Percentiles rank a stretch among this genome's conserved stretches.
Conservation (phyloP, 495 filamentous ascomycete genomes). For the Trichocladium uniseriatum region DNA sequence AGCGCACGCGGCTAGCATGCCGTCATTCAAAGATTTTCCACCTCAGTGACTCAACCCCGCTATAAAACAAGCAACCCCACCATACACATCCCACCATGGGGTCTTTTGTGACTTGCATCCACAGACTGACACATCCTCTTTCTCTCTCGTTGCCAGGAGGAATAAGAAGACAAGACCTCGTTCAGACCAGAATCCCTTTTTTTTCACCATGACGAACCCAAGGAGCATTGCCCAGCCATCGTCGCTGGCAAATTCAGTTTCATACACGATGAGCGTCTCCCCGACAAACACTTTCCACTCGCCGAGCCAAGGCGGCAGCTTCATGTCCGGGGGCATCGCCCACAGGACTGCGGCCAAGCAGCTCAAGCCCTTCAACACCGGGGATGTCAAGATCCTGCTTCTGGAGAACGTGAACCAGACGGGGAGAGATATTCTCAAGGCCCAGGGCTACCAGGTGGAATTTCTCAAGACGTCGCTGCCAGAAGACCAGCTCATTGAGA, state of each 20-base stretch:
- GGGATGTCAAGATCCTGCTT: conserved; percentile 92
- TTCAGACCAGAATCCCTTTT: background rate
- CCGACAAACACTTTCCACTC: conserved; percentile 59
- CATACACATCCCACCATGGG: conserved; percentile 14
- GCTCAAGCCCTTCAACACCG: conserved; percentile 88
- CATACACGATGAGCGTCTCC: conserved; percentile 40
- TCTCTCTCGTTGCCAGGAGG: background rate
- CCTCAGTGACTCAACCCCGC: conserved; percentile 21
- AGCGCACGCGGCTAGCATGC: conserved; percentile 9
- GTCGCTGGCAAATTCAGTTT: conserved; percentile 30
- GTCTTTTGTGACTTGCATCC: conserved; percentile 4
- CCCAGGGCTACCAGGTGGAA: conserved; percentile 95
- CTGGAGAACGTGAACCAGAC: conserved; percentile 94
- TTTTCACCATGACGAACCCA: conserved; percentile 31
- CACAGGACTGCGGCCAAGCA: conserved; percentile 49
- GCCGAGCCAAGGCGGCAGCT: conserved; percentile 26
- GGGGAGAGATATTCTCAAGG: conserved; percentile 67
- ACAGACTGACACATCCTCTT: conserved; percentile 3
- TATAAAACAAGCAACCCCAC: conserved; percentile 15
- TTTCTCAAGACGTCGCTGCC: conserved; percentile 77
- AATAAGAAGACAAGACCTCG: conserved; percentile 2
- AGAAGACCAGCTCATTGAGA: conserved; percentile 91
- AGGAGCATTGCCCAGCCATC: conserved; percentile 32
- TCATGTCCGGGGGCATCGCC: conserved; percentile 22
- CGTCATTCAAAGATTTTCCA: conserved; percentile 23